These are phyloP conservation scores for Erodium chrysanthum DNA, from an alignment of 441 rosid species.

Conservation along the genomic window DNA sequence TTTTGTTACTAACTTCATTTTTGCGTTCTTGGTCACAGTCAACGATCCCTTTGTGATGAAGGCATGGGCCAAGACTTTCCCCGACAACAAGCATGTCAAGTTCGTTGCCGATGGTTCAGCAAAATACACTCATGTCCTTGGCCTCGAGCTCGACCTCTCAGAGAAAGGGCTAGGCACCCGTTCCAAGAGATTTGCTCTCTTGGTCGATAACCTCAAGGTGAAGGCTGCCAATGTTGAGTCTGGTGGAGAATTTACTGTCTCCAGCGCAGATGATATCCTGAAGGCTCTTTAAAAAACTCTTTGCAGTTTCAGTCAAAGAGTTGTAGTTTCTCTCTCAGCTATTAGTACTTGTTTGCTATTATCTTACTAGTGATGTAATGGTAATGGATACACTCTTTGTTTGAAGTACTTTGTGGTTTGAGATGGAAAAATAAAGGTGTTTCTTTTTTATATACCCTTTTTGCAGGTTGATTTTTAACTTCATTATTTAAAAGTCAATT, in stretches of 20 bases:
- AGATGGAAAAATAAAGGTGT: too few species aligned
- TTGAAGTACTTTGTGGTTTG: too few species aligned
- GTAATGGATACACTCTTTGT: too few species aligned
- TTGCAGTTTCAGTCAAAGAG: neutral
- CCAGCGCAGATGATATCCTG: conserved; percentile 76
- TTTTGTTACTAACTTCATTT: neutral
- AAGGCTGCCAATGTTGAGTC: conserved; percentile 74
- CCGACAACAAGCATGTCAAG: conserved; percentile 79
- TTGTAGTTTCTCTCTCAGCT: too few species aligned
- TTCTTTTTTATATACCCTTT: too few species aligned
- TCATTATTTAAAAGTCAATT: too few species aligned
- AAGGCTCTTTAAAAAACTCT: conserved; percentile 44
- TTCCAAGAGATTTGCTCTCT: conserved; percentile 68
- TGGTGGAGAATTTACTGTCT: conserved; percentile 78
- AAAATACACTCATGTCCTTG: conserved; percentile 67
- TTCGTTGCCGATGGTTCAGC: conserved; percentile 84
- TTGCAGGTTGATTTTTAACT: too few species aligned
- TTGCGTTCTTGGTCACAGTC: conserved; percentile 33
- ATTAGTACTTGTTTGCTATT: too few species aligned
- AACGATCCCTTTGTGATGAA: conserved; percentile 92
- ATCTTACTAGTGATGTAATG: too few species aligned
- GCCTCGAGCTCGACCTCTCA: conserved; percentile 77
- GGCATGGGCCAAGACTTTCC: conserved; percentile 88
- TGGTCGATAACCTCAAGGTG: conserved; percentile 80
- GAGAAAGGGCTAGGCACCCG: conserved; percentile 86